Base-by-base conservation (phyloP, 2,329 filamentous ascomycete genomes). In the Sporothrix mexicana region DNA sequence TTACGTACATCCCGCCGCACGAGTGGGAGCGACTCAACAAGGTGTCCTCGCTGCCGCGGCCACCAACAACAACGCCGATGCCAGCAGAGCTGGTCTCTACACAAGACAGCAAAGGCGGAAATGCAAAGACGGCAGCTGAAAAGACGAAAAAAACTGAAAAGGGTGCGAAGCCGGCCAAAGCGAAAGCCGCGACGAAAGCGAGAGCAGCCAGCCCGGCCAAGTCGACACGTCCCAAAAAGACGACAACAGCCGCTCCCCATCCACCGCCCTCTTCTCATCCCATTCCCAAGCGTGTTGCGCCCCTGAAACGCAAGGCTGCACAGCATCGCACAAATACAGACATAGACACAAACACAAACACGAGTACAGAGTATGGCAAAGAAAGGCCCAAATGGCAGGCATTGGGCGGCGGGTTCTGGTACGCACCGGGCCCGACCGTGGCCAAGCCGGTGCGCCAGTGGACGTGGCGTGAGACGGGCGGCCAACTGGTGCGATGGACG, bases 351-450 rank as follows among this genome's bases (percentile, higher is more conserved):
- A 45, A 1, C 30, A 62, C 17, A 12, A 8, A 15, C 59, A 20
- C 59, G 8, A 41, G n/a, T 4, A n/a, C 41, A 45, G 2, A 57
- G 4, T 43, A 43, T 36, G 13, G 15, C 59, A 20, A 43, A 17
- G 36, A 10, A 15, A n/a, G 0, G 20, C 10, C 30, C 41, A 30
- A 30, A 9, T 67, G 55, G 53, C 59, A 41, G 12, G 12, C 25
- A 5, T 15, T 73, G 23, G 71, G 61, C 15, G 9, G 41, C 25
- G 73, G 73, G 12, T 70, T 73, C 45, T 36, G 43, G 15, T 71
- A 74, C 41, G 47, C 73, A 12, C 61, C 73, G n/a, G 73, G 73
- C 1, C 73, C 73, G 15, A 47, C 43, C n/a, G 70, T 74, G 59
- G 25, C 49, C 30, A 53, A 53, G 68, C 61, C 45, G 17, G 61